Conservation (phyloP, 441 rosid species). For the Theobroma grandiflorum region DNA sequence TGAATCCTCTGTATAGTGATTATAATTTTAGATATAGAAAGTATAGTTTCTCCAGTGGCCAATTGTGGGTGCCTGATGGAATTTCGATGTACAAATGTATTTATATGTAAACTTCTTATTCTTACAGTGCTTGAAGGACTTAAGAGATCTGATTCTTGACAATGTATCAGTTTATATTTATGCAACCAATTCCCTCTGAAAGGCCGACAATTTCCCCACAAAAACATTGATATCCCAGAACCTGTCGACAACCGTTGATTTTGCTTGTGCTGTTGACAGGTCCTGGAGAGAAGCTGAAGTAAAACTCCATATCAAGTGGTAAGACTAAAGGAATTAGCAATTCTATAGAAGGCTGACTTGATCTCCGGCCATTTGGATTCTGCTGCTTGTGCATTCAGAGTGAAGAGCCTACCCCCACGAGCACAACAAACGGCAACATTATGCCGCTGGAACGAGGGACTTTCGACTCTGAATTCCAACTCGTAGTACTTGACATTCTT, state of each 20-base stretch:
- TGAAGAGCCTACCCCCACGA: slow-evolving; percentile 60
- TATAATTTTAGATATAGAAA: slow-evolving; percentile 43
- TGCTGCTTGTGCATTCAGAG: slow-evolving; percentile 83
- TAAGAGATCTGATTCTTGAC: slow-evolving; percentile 5
- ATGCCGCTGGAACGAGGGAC: slow-evolving; percentile 66
- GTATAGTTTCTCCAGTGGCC: slow-evolving; percentile 6
- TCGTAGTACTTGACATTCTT: slow-evolving; percentile 61
- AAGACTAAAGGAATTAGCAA: slow-evolving; percentile 68
- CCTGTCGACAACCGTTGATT: background rate
- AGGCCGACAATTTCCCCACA: slow-evolving; percentile 9
- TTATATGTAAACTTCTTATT: slow-evolving; percentile 36
- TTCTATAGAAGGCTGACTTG: slow-evolving; percentile 48
- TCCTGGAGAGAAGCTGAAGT: background rate
- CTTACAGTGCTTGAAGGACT: slow-evolving; percentile 1
- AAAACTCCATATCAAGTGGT: slow-evolving; percentile 38
- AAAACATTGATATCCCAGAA: background rate
- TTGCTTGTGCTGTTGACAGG: background rate
- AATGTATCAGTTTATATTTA: background rate
- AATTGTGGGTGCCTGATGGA: slow-evolving; percentile 18
- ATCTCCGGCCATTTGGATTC: slow-evolving; percentile 73
- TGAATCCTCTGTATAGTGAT: slow-evolving; percentile 51
- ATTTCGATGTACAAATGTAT: slow-evolving; percentile 38
- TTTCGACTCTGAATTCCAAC: slow-evolving; percentile 80
- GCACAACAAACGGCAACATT: slow-evolving; percentile 78
- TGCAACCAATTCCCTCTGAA: background rate